Conservation (phyloP, 768 basidiomycete species). For the Termitomyces titanicus region DNA sequence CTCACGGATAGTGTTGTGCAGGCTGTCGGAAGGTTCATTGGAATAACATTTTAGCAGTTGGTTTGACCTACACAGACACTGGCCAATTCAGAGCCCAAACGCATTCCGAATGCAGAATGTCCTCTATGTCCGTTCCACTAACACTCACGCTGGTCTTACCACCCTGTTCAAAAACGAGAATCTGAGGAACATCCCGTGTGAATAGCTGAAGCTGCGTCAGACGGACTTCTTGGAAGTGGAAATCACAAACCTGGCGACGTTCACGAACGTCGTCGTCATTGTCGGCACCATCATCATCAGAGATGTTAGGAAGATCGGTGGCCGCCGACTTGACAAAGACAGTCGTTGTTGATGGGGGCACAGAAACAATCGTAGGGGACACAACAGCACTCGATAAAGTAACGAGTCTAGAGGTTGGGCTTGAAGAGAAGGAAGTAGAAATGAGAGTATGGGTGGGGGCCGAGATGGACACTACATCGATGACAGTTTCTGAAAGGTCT, state of each 20-base stretch:
- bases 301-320: constrained; percentile 1
- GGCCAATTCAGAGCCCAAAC: constrained; percentile 69
- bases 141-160: constrained; percentile 26
- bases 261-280: constrained; percentile 15
- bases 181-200: constrained; percentile 12
- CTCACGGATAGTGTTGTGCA: constrained; percentile 71
- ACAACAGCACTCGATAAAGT: background rate
- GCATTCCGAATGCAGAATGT: constrained; percentile 44
- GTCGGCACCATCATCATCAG: constrained; percentile 7
- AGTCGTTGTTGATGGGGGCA: constrained; percentile 19
- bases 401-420: background rate
- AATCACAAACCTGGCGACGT: constrained; percentile 8
- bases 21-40: constrained; percentile 31
- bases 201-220: background rate
- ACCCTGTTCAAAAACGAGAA: constrained; percentile 15
- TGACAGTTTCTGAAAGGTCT: background rate
- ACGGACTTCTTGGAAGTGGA: background rate
- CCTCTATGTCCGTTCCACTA: constrained; percentile 29
- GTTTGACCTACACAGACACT: constrained; percentile 50
- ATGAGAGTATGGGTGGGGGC: constrained; percentile 2
- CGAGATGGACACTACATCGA: background rate
- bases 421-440: constrained; percentile 8
- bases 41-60: background rate
- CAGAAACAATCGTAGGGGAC: background rate
- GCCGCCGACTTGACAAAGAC: constrained; percentile 20